Base-by-base conservation (phyloP, 441 rosid species). In the Pelargonium myrrhifolium region DNA sequence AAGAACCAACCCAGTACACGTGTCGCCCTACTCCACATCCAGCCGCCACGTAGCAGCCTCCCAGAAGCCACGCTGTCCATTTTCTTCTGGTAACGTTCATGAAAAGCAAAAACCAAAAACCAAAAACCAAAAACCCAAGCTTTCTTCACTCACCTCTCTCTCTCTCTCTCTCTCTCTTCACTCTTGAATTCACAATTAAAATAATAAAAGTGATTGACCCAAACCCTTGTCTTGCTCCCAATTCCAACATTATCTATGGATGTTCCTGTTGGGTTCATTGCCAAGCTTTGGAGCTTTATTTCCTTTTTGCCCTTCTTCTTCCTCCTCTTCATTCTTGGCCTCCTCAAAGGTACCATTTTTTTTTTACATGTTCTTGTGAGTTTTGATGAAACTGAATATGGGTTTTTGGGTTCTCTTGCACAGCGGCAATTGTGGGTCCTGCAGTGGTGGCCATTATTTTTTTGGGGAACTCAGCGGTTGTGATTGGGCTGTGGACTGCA, bases 401-500 rank as follows among this genome's bases (percentile, higher is more conserved):
- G 55, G n/a, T 7, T 49, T 49, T 15, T 49, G 55, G 55, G 55
- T 49, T 12, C 14, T 11, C n/a, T 11, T 12, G 55, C 6, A 2
- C 83, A 93, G 94, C 89, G 9, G 70, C 78, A 8, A 55, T 90
- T 11, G 72, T 85, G 65, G 81, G 85, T 67, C 96, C 94, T 4
- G 14, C 87, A 4, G 86, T 67, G 11, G 76, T 81, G 53, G 82
- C 70, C 64, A 80, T 90, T 74, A 77, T 84, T 59, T 71, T 71
- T 71, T 58, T 80, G 37, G 92, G 90, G 12, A 84, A 89, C 77
- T 83, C 91, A 24, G 77, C 81, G 12, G 87, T 90, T 20, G 80
- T 86, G 35, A 70, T 81, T 64, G 97, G 98, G 10, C 92, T 90
- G 31, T 93, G 97, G 96, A 77, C 82, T 17, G 94, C 94, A 68